phyloP scores from a whole-genome alignment of 768 basidiomycete genomes.

The Mycena galericulata region DNA sequence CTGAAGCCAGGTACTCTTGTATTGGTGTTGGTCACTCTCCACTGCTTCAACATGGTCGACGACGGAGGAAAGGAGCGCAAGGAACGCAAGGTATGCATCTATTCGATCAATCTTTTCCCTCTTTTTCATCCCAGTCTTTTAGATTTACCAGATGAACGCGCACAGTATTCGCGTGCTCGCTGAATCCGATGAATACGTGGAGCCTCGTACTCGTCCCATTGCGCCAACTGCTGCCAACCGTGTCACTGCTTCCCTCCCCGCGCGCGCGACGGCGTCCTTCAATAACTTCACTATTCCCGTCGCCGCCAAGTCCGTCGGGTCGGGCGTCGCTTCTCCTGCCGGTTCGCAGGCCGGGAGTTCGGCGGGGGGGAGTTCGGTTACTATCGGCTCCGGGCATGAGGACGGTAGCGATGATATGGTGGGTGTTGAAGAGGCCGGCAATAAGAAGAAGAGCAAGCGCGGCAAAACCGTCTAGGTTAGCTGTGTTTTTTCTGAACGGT shows the following conservation, averaged over 20 bases:
- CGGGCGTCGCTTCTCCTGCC: no score
- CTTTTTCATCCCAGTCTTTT: no score
- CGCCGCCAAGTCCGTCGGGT: no score
- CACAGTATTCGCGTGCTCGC: neutral
- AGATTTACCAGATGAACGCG: neutral
- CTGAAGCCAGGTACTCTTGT: neutral
- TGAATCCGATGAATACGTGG: neutral
- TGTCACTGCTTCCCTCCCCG: neutral
- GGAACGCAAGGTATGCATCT: neutral
- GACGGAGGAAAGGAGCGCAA: neutral
- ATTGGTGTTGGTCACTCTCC: neutral
- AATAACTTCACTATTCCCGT: neutral
- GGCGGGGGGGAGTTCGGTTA: no score
- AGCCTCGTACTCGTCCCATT: neutral
- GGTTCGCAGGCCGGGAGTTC: no score
- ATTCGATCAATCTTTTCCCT: no score
- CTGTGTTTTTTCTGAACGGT: no score
- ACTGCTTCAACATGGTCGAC: neutral
- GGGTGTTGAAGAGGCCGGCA: no score
- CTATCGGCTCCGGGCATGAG: no score
- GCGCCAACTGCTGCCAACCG: neutral
- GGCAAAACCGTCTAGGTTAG: no score
- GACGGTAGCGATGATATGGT: no score
- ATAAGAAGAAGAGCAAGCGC: no score
- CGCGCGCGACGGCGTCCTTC: neutral